These are phyloP conservation scores for Apophysomyces trapeziformis DNA, from an alignment of 371 early-diverging fungal species.

Conservation along the genomic window DNA sequence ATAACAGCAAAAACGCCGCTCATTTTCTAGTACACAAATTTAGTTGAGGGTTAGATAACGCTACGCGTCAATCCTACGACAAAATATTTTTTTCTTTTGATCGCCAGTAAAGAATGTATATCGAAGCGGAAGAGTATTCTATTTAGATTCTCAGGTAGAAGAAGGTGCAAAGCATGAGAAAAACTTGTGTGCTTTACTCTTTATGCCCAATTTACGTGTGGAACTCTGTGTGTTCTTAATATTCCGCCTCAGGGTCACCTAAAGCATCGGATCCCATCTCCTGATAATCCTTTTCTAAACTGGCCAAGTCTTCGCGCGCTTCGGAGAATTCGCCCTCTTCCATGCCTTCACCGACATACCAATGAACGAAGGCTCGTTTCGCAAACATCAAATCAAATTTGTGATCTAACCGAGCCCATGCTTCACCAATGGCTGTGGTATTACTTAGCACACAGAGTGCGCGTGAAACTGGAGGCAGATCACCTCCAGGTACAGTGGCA, in stretches of 20 bases:
- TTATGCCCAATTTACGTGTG: no score
- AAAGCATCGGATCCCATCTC: conserved; percentile 90
- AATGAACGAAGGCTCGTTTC: conserved; percentile 97
- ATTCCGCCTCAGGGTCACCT: conserved; percentile 67
- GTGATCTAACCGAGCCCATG: conserved; percentile 91
- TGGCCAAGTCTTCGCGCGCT: conserved; percentile 89
- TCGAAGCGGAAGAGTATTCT: no score
- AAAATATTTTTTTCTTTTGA: no score
- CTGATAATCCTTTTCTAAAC: conserved; percentile 98
- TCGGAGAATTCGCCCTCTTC: conserved; percentile 88
- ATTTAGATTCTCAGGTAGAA: no score
- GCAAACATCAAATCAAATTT: conserved; percentile 96
- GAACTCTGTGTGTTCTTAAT: conserved; percentile 4
- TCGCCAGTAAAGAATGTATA: no score
- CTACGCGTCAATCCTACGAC: no score
- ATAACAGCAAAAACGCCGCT: no score
- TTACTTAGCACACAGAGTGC: conserved; percentile 93
- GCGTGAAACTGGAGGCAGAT: conserved; percentile 85
- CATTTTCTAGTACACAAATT: no score
- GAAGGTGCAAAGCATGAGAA: no score
- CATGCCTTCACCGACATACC: conserved; percentile 98
- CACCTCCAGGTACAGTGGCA: conserved; percentile 84
- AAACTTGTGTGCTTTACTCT: no score
- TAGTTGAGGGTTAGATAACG: no score
- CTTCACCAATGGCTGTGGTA: conserved; percentile 95